phyloP scores from a whole-genome alignment of 1,139 yeast species.

The Nematodospora anomalae region DNA sequence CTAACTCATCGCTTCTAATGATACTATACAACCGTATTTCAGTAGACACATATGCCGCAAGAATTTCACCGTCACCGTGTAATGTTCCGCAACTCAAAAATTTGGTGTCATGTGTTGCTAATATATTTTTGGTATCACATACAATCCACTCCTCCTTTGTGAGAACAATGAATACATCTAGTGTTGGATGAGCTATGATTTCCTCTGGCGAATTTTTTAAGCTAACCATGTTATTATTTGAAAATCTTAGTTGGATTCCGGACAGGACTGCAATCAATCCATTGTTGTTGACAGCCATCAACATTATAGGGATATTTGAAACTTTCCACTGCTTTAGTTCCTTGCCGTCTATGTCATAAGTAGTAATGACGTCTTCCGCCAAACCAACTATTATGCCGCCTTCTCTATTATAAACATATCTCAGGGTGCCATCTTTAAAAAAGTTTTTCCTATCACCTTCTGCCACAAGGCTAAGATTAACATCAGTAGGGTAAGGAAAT shows the following conservation, averaged over 20 bases:
- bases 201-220: background rate
- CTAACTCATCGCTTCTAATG: conserved; percentile 33
- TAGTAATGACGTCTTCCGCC: background rate
- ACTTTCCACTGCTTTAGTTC: background rate
- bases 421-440: conserved; percentile 2
- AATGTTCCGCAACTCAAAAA: conserved; percentile 31
- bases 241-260: conserved; percentile 3
- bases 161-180: conserved; percentile 12
- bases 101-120: conserved; percentile 2
- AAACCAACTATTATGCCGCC: conserved; percentile 1
- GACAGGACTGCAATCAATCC: conserved; percentile 6
- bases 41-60: conserved; percentile 46
- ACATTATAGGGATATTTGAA: background rate
- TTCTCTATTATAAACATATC: conserved; percentile 3
- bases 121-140: conserved; percentile 1
- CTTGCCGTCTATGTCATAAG: background rate
- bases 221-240: conserved; percentile 10
- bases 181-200: conserved; percentile 12
- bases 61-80: conserved; percentile 67
- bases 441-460: background rate
- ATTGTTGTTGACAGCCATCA: conserved; percentile 4
- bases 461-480: background rate
- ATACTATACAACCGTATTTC: conserved; percentile 12
- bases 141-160: conserved; percentile 8
- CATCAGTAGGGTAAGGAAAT: conserved; percentile 25